Evolutionary conservation across 352 stramenopile genomes (phyloP).

Genomic region (Phytophthora pisi): DNA sequence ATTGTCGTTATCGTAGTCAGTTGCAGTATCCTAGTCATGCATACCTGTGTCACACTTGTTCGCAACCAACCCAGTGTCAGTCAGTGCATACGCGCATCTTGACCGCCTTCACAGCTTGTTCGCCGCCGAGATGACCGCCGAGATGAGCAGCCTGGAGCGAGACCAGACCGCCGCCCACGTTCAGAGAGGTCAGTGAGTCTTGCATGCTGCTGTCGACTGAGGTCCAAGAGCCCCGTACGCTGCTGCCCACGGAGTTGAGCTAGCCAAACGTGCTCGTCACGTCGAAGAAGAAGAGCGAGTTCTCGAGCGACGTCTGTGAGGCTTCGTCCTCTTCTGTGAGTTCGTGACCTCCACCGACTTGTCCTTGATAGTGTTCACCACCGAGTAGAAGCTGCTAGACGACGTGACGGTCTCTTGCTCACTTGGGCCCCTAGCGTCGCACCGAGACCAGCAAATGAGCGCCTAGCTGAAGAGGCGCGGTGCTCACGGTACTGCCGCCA

Average conservation of each 20-base stretch:
- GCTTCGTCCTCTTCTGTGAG: conserved; percentile 12
- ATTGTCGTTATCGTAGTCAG: no score
- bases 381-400: conserved; percentile 57
- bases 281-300: conserved; percentile 65
- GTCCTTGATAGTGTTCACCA: conserved; percentile 48
- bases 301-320: conserved; percentile 27
- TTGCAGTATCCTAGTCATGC: no score
- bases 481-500: no score
- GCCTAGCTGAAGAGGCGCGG: no score
- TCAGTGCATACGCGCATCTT: no score
- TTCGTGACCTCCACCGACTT: conserved; percentile 1
- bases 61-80: no score
- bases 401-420: conserved; percentile 28
- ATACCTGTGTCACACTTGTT: no score
- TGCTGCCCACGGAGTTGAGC: conserved; percentile 46
- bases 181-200: conserved; percentile 38
- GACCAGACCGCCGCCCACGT: conserved; percentile 34
- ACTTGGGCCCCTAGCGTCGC: no score
- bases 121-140: conserved; percentile 67
- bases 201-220: conserved; percentile 24
- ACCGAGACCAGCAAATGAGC: no score
- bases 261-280: conserved; percentile 31
- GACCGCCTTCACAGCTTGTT: no score
- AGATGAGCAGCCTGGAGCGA: conserved; percentile 72
- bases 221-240: conserved; percentile 34